Evolutionary conservation across 306 rosid species (phyloP).

Genomic region (Castanea crenata): DNA sequence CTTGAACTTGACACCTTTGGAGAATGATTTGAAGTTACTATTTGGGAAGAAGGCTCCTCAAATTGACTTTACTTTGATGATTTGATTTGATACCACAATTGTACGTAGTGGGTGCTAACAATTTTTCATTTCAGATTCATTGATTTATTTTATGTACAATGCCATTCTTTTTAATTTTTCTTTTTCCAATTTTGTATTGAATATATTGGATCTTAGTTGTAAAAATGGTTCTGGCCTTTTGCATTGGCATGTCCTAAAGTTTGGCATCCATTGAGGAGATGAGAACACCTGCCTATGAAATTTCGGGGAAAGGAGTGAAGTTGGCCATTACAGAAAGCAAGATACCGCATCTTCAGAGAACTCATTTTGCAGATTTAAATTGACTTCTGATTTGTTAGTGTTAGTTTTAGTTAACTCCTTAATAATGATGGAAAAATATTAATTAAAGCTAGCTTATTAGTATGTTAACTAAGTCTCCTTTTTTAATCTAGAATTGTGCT

Average conservation of each 20-base stretch:
- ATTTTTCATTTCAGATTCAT: not conserved
- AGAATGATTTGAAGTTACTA: slow-evolving; percentile 68
- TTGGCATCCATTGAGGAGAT: slow-evolving; percentile 63
- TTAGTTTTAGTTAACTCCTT: not conserved
- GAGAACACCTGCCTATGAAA: slow-evolving; percentile 36
- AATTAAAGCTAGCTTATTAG: not conserved
- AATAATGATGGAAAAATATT: not conserved
- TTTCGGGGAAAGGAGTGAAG: slow-evolving; percentile 31
- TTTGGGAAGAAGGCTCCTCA: slow-evolving; percentile 59
- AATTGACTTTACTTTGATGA: slow-evolving; percentile 35
- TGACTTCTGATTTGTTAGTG: slow-evolving; percentile 2
- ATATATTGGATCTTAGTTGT: too few relatives aligned
- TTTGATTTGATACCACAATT: not conserved
- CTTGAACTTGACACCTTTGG: slow-evolving; percentile 76
- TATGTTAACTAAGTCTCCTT: not conserved
- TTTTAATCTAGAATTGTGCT: slow-evolving; percentile 14
- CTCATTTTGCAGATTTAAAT: slow-evolving; percentile 73
- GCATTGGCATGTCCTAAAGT: slow-evolving; percentile 3
- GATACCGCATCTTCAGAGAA: slow-evolving; percentile 42
- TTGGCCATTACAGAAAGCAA: slow-evolving; percentile 44
- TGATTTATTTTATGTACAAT: not conserved
- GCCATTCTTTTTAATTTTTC: too few relatives aligned
- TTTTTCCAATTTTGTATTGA: not conserved
- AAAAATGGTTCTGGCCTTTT: too few relatives aligned
- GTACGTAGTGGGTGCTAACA: not conserved